Percentiles rank a stretch among this genome's conserved stretches.
phyloP scores from a whole-genome alignment of 192 early-diverging fungal genomes.

The Coemansia sp. region DNA sequence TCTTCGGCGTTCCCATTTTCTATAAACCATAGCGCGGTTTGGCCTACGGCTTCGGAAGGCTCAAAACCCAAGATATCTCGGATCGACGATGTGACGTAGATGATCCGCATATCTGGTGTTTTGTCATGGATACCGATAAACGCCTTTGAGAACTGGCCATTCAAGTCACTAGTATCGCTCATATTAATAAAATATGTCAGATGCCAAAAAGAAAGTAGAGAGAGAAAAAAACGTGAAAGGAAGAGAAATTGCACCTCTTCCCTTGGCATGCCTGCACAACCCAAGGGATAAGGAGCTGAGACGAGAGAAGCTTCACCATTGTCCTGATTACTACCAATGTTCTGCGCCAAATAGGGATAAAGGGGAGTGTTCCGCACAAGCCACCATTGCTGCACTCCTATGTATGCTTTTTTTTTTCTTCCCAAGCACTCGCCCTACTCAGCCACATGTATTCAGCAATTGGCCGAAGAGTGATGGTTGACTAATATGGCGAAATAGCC shows the following conservation, averaged over 20 bases:
- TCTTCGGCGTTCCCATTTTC: constrained; percentile 1
- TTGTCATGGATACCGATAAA: constrained; percentile 41
- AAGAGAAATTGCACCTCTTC: too few relatives aligned
- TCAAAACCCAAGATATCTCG: constrained; percentile 7
- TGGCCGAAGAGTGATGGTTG: too few relatives aligned
- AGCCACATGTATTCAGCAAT: too few relatives aligned
- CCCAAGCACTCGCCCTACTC: too few relatives aligned
- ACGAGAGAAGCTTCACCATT: background rate
- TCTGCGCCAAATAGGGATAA: background rate
- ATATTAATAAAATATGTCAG: background rate
- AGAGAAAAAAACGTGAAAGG: background rate
- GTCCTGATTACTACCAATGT: background rate
- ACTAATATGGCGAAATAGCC: too few relatives aligned
- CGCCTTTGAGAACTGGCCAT: constrained; percentile 1
- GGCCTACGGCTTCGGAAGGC: constrained; percentile 14
- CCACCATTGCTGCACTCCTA: background rate
- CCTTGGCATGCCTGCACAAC: too few relatives aligned
- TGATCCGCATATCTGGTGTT: constrained; percentile 34
- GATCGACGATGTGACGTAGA: constrained; percentile 33
- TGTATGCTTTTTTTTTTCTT: too few relatives aligned
- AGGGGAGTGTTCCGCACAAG: background rate
- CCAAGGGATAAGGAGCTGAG: too few relatives aligned
- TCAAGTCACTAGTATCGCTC: background rate
- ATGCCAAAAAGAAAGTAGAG: background rate
- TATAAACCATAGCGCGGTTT: constrained; percentile 11